Evolutionary conservation across 2,329 filamentous ascomycete species (phyloP), one percentile per base, ranked within the genome.

Genomic region (Lomentospora prolificans): DNA sequence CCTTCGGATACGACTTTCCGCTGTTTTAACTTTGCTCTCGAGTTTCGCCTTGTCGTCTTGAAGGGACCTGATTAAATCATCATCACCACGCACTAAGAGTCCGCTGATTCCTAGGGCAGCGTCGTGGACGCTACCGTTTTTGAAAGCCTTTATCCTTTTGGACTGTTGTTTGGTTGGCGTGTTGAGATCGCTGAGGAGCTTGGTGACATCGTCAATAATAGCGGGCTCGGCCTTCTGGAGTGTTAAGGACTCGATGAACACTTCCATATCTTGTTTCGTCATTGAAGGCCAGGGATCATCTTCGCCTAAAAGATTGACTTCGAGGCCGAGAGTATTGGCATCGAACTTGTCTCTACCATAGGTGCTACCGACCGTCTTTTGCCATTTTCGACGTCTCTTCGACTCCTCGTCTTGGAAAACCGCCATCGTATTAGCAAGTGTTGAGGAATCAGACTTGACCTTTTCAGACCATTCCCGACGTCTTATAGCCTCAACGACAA

Each of bases 91-190:
- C 12, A 95, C 81, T 63, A 96, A 72, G 8, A 96, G 78, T 1
- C 90, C 92, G 61, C 89, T 95, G 64, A 87, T 84, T n/a, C 90
- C 90, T 59, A 96, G 79, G 2, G 82, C 83, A n/a, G 86, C 86
- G 66, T 97, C 94, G 64, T 96, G 90, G 36, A 97, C 81, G 65
- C 94, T 97, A 14, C 94, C 94, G 65, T 95, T 94, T 67, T 96
- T 96, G 75, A 99, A 97, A 4, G 90, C 90, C 67, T 92, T 95
- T 5, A 94, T 82, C 57, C 90, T 83, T 69, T 90, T 91, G 58
- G 85, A 82, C 66, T 95, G 91, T 67, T 94, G 89, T 63, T 87
- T 90, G 0, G 89, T 94, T 2, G 92, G 90, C 56, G 80, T 82
- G 66, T 85, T 85, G 12, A 97, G 76, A 55, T 95, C 90, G 58